phyloP scores from a whole-genome alignment of 495 filamentous ascomycete species.

The Sabuloglossum arenarium region DNA sequence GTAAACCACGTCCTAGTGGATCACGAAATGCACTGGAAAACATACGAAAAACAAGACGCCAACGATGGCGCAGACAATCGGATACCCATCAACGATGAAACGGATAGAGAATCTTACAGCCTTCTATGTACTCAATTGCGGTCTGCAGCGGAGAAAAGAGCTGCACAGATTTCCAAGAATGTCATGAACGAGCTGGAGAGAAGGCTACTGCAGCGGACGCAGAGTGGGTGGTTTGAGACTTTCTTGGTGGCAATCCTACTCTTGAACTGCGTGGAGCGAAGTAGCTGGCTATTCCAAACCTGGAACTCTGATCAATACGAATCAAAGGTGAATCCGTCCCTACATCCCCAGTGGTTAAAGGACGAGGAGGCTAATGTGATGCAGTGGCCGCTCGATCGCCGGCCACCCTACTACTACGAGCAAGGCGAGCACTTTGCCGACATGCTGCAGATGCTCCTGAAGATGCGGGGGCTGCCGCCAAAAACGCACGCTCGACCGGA shows the following conservation, averaged over 20 bases:
- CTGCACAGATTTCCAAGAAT: constrained; percentile 37
- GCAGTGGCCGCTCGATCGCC: constrained; percentile 52
- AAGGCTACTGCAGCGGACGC: constrained; percentile 47
- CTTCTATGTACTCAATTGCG: constrained; percentile 49
- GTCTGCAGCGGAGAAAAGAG: constrained; percentile 53
- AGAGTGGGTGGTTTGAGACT: constrained; percentile 50
- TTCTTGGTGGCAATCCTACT: constrained; percentile 56
- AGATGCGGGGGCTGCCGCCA: constrained; percentile 49
- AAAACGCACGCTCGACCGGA: constrained; percentile 29
- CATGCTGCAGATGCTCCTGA: constrained; percentile 51
- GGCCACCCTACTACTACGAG: constrained; percentile 35
- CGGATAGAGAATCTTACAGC: constrained; percentile 25
- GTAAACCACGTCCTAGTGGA: constrained; percentile 52
- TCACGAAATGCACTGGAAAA: constrained; percentile 42
- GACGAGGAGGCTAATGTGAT: neutral
- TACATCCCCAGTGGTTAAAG: neutral
- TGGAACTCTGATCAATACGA: constrained; percentile 38
- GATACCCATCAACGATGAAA: constrained; percentile 22
- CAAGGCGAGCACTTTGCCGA: constrained; percentile 41
- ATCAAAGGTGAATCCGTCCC: constrained; percentile 18
- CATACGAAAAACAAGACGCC: constrained; percentile 15
- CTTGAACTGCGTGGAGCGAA: constrained; percentile 62
- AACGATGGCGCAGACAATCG: constrained; percentile 12
- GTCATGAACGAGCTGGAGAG: constrained; percentile 61
- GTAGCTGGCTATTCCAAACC: constrained; percentile 59